Evolutionary conservation across 768 basidiomycete genomes (phyloP).

Genomic region (Phaffia australis): DNA sequence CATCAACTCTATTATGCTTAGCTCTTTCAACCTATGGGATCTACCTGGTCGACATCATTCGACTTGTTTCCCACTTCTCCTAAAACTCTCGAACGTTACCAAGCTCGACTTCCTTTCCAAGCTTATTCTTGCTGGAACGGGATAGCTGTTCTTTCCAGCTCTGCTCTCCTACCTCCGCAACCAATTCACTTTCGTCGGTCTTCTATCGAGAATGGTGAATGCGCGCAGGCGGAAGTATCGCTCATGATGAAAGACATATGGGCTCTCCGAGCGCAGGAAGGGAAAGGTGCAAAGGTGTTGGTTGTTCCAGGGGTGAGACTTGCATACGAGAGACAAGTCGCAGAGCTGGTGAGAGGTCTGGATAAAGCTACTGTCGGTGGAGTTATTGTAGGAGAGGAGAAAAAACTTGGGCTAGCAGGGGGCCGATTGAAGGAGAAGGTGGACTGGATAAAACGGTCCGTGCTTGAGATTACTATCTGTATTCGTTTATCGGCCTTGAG

Average conservation of each 20-base stretch:
- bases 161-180: neutral
- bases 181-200: neutral
- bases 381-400: conserved; percentile 6
- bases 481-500: neutral
- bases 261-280: neutral
- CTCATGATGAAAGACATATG: conserved; percentile 24
- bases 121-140: conserved; percentile 24
- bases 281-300: conserved; percentile 5
- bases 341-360: conserved; percentile 16
- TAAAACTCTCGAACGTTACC: conserved; percentile 29
- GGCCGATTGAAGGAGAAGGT: neutral
- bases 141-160: neutral
- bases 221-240: conserved; percentile 23
- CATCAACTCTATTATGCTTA: neutral
- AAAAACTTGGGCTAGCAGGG: neutral
- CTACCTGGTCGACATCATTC: conserved; percentile 16
- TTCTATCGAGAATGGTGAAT: conserved; percentile 4
- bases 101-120: conserved; percentile 29
- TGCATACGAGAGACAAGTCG: conserved; percentile 23
- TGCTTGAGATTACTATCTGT: neutral
- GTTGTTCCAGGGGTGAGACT: conserved; percentile 22
- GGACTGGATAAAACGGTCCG: neutral
- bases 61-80: conserved; percentile 34
- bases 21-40: conserved; percentile 13
- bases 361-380: neutral